Base-by-base conservation (phyloP, 78 protist species). In the Mantamonas sphyraenae region DNA sequence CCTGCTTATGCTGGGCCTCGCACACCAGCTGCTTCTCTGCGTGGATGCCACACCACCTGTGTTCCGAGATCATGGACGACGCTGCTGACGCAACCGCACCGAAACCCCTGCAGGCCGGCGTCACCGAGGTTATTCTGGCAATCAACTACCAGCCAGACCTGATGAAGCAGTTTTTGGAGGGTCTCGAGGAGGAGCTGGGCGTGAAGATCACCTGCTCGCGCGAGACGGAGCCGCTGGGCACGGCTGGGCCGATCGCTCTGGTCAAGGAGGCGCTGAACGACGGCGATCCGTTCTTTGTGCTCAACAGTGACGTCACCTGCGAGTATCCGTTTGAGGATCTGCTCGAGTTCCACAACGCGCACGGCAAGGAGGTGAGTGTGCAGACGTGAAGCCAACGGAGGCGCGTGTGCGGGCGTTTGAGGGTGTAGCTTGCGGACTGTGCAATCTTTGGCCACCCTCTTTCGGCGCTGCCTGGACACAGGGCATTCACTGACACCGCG, bases 181-280 rank as follows among this genome's bases (percentile, higher is more conserved):
- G 35, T 3, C 14, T 3, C 8, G 33, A 8, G 37, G 31, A 68
- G 68, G 64, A 74, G 78, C 81, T 77, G 33, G 85, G 86, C n/a
- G 51, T 93, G 37, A 71, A 84, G 73, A 84, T 92, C 34, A 34
- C 79, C 68, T 84, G 53, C 74, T 79, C 92, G 16, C 85, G 51
- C 8, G 98, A 93, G 64, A 45, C 60, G 0, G 81, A 64, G 70
- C 96, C 96, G 30, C 63, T 94, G 43, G 98, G 98, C 19, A 94
- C 96, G 0, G 97, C 96, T n/a, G 98, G 98, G 2, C 98, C 98
- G 34, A 70, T 94, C 31, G 94, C 90, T 12, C 82, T 93, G 39
- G 96, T 96, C 24, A 45, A 62, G 26, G 85, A 74, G 20, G 2
- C 24, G 9, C 76, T 81, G 70, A 38, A 37, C 67, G 76, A 59